Evolutionary conservation across 108 stramenopile genomes (phyloP), one percentile per base, ranked within the genome.

Genomic region (Cyclostephanos invisitatus): DNA sequence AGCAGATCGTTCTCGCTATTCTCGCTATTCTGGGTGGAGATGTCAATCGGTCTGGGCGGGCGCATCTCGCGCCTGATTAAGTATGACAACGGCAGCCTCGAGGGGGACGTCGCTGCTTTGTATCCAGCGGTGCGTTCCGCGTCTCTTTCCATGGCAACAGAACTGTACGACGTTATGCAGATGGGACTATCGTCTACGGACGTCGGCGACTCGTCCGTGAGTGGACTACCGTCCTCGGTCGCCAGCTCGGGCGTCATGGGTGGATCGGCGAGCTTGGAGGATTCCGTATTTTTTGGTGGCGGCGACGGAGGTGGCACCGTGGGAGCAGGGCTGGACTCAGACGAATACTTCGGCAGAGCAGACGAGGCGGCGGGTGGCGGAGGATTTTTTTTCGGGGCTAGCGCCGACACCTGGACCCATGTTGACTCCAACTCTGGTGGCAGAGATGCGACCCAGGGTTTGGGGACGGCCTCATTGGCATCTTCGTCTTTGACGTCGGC

Each of bases 51-150:
- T 14, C 63, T 94, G 72, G 89, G 86, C 29, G 80, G 80, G 15
- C 70, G 87, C 25, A 74, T 94, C 14, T 73, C 86, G 44, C 56
- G 85, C 47, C 77, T 90, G 18, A 62, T 94, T 51, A 77, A 87
- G 44, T 84, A 89, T 51, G 87, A 90, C 53, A 78, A 81, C 48
- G 86, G 85, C 28, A 83, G 83, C 48, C 65, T 89, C 20, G 78
- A 81, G 24, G 14, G 78, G 8, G 93, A 94, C 68, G 86, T 88
- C 18, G 86, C 93, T 6, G 85, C 83, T 14, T 64, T 94, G 15
- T 94, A 91, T 70, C 93, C 93, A 4, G 80, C 93, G 3, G 84
- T 89, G 10, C 86, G 93, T 28, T 61, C 85, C 32, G 89, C 90
- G 1, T 70, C 85, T 10, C 67, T 90, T n/a, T 83, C 88, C 42